phyloP scores from a whole-genome alignment of 2,329 filamentous ascomycete species.

The Aspergillus sojae region DNA sequence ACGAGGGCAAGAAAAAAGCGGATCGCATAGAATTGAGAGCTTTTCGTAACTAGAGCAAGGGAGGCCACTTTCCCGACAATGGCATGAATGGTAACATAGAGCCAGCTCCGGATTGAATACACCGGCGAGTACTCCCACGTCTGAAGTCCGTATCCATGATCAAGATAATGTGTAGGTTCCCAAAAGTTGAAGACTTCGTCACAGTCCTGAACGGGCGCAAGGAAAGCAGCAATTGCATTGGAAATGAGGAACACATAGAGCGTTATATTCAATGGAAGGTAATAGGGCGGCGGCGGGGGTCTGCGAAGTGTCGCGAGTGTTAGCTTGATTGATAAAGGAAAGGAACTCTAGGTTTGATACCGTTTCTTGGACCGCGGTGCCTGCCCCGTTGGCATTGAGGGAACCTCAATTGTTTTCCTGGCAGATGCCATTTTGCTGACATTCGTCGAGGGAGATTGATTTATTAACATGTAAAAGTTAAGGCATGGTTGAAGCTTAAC shows the following conservation, averaged over 20 bases:
- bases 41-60: constrained; percentile 54
- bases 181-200: constrained; percentile 99
- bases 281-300: constrained; percentile 52
- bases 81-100: constrained; percentile 82
- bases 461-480: not conserved
- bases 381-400: constrained; percentile 8
- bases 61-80: constrained; percentile 67
- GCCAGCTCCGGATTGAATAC: constrained; percentile 93
- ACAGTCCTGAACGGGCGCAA: constrained; percentile 93
- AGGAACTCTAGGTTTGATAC: constrained; percentile 19
- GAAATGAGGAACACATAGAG: constrained; percentile 80
- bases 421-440: constrained; percentile 21
- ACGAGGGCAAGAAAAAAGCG: constrained; percentile 72
- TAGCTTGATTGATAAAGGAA: not conserved
- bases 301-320: constrained; percentile 21
- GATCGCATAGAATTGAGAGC: constrained; percentile 80
- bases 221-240: constrained; percentile 75
- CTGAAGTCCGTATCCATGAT: constrained; percentile 88
- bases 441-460: not conserved
- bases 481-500: not conserved
- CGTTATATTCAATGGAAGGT: constrained; percentile 70
- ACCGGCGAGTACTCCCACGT: constrained; percentile 99
- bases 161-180: constrained; percentile 94
- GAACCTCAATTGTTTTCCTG: constrained; percentile 16
- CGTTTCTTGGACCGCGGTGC: constrained; percentile 29